A percentile compares a stretch with the other conserved stretches of the same genome.
Conservation (phyloP, 495 filamentous ascomycete genomes). For the Halenospora varia region DNA sequence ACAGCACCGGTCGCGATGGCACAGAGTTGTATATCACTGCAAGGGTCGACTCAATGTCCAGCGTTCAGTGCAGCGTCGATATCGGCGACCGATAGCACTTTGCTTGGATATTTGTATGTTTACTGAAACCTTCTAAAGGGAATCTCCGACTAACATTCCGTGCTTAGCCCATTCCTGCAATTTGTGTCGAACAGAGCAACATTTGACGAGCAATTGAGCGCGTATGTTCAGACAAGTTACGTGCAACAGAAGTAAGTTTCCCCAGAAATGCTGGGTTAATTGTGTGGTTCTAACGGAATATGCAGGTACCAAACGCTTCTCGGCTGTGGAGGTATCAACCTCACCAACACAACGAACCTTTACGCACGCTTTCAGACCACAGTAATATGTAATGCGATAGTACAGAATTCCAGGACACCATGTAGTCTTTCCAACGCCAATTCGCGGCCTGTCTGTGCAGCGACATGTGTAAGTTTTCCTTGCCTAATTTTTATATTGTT, state of each 20-base stretch:
- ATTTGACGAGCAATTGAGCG: constrained; percentile 73
- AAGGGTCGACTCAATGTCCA: constrained; percentile 72
- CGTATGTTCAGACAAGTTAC: constrained; percentile 72
- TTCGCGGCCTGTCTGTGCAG: constrained; percentile 79
- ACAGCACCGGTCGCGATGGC: constrained; percentile 32
- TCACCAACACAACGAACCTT: constrained; percentile 73
- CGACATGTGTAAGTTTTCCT: constrained; percentile 67
- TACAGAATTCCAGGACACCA: constrained; percentile 79
- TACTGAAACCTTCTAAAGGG: background rate
- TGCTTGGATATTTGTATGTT: constrained; percentile 75
- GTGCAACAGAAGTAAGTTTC: constrained; percentile 65
- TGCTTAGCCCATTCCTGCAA: constrained; percentile 75
- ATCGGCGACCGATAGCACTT: constrained; percentile 55
- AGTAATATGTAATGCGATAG: constrained; percentile 89
- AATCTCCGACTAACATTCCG: constrained; percentile 2
- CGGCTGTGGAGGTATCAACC: constrained; percentile 74
- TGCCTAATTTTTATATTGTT: background rate
- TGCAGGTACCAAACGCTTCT: constrained; percentile 70
- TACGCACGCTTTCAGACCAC: constrained; percentile 95
- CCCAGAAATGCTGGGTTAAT: background rate
- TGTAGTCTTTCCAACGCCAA: constrained; percentile 62
- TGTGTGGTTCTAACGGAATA: constrained; percentile 22
- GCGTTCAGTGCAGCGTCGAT: constrained; percentile 82
- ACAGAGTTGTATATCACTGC: constrained; percentile 68
- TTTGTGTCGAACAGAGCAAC: constrained; percentile 69